Evolutionary conservation across 352 stramenopile species (phyloP), one percentile per base, ranked within the genome.

Genomic region (Phytophthora sansomeana): DNA sequence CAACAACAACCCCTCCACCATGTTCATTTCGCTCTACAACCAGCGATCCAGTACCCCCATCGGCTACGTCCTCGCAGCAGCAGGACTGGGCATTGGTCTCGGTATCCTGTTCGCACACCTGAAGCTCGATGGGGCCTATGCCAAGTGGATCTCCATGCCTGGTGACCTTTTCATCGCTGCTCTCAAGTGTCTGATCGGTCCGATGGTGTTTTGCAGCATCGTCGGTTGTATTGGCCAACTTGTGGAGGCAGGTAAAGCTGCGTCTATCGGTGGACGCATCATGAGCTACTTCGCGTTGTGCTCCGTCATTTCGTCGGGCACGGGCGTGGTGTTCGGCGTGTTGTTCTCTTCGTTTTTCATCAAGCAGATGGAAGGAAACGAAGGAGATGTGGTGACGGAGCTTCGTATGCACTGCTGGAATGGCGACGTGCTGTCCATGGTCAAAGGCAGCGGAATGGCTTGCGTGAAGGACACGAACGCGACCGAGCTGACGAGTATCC

Each of bases 161-260:
- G 83, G 83, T n/a, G 67, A 89, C 9, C 59, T 91, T 4, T 91
- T 91, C 57, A 77, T 91, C 19, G 38, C 72, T 6, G 80, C 83
- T 8, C 74, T 89, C 56, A 85, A 79, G 62, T 90, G 83, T 39
- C 33, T 90, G 1, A 83, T 91, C 42, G 68, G 81, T 13, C 83
- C 83, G n/a, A 82, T 90, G 72, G 77, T 91, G 6, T 89, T 89
- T 47, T 89, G 80, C 75, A 87, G 72, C 29, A 78, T 92, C 38
- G 78, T 86, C 21, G 65, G 80, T 26, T 85, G 72, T 30, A 83
- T 92, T 30, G 75, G 78, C 6, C 77, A 92, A 47, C 72, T 89
- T 9, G 72, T 88, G 26, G 66, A 81, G 47, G 69, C 73, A 1
- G 80, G 80, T 14, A 87, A 89, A 51, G 76, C 69, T 28, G 80